phyloP scores from a whole-genome alignment of 352 stramenopile species.

The Pythium sp. region DNA sequence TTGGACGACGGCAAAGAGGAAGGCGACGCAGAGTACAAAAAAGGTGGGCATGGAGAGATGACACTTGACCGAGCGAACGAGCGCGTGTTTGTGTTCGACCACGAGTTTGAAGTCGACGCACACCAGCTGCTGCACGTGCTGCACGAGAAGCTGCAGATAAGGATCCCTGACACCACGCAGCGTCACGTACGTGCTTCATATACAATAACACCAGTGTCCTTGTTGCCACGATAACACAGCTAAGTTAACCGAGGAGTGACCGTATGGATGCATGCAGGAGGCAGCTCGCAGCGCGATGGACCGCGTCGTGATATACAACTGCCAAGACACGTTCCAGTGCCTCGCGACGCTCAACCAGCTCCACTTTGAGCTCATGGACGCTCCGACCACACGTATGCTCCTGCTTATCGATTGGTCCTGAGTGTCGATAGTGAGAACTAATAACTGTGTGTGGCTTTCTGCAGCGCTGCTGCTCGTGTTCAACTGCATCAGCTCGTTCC shows the following conservation, averaged over 20 bases:
- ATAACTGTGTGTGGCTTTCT: neutral
- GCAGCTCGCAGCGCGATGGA: slow-evolving; percentile 21
- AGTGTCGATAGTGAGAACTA: neutral
- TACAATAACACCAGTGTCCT: no score
- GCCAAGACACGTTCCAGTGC: slow-evolving; percentile 70
- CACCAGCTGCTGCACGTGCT: slow-evolving; percentile 29
- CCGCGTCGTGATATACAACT: slow-evolving; percentile 43
- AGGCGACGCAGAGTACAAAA: neutral
- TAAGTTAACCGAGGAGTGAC: neutral
- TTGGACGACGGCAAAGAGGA: slow-evolving; percentile 1
- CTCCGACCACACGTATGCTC: slow-evolving; percentile 38
- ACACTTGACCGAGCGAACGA: slow-evolving; percentile 18
- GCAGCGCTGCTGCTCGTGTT: slow-evolving; percentile 58
- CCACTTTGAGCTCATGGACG: slow-evolving; percentile 58
- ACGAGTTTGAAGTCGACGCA: slow-evolving; percentile 45
- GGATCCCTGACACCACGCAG: slow-evolving; percentile 8
- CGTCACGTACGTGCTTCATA: slow-evolving; percentile 10
- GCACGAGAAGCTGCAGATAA: slow-evolving; percentile 10
- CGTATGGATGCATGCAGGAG: neutral
- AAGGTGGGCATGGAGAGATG: neutral
- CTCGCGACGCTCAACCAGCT: slow-evolving; percentile 72
- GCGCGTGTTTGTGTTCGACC: slow-evolving; percentile 64
- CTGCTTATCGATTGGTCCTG: neutral
- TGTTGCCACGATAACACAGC: no score
- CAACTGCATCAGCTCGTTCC: slow-evolving; percentile 63